Conservation (phyloP, 1,139 yeast species). For the Pneumocystis jirovecii region DNA sequence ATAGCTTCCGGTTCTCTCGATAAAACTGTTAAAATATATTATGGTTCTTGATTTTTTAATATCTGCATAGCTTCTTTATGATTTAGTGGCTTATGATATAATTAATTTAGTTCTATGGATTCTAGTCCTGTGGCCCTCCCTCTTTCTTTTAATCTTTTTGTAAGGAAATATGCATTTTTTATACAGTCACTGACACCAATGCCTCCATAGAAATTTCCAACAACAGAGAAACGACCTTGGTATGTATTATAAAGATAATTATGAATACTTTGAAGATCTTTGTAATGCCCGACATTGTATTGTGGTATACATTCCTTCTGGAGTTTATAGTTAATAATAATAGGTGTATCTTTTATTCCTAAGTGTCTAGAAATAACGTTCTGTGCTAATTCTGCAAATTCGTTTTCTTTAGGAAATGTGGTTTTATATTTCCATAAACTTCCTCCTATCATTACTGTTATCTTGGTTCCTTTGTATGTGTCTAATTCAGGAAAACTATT, state of each 20-base stretch:
- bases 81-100: background rate
- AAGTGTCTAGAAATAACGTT: conserved; percentile 34
- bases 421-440: conserved; percentile 34
- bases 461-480: conserved; percentile 36
- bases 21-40: conserved; percentile 29
- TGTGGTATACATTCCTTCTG: conserved; percentile 61
- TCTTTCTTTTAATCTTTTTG: background rate
- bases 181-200: conserved; percentile 17
- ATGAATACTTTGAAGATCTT: conserved; percentile 30
- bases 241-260: conserved; percentile 12
- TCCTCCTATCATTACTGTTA: conserved; percentile 89
- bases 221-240: conserved; percentile 14
- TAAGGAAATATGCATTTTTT: conserved; percentile 11
- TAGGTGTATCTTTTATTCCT: conserved; percentile 13
- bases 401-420: conserved; percentile 34
- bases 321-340: conserved; percentile 24
- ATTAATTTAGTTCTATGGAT: background rate
- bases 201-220: conserved; percentile 18
- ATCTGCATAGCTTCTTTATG: background rate
- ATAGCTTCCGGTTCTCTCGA: conserved; percentile 34
- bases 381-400: conserved; percentile 33
- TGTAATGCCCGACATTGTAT: conserved; percentile 56
- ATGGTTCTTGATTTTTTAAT: background rate
- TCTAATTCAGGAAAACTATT: conserved; percentile 31
- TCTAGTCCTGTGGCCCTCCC: background rate